These are phyloP conservation scores for Heimioporus sp. DNA, from an alignment of 768 basidiomycete species.

Conservation along the genomic window DNA sequence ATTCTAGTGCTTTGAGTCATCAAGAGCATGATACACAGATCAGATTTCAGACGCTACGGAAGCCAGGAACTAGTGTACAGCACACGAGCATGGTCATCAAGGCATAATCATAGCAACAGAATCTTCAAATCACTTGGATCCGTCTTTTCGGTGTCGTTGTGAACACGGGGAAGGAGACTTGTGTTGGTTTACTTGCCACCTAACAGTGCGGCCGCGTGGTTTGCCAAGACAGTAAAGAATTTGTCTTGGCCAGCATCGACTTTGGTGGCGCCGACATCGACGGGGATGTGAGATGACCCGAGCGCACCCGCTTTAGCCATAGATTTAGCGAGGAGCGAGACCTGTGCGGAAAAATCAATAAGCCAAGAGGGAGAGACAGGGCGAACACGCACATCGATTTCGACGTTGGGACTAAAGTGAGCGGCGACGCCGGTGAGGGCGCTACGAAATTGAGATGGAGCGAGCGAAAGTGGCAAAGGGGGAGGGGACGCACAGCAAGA, in stretches of 20 bases:
- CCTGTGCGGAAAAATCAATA: conserved; percentile 31
- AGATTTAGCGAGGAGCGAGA: conserved; percentile 53
- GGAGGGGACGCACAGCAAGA: conserved; percentile 38
- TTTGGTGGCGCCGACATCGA: conserved; percentile 41
- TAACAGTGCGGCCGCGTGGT: conserved; percentile 47
- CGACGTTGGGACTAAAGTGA: conserved; percentile 33
- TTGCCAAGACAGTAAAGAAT: conserved; percentile 55
- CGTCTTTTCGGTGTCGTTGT: not conserved
- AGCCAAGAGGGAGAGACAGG: not conserved
- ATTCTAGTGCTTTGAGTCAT: too few species aligned
- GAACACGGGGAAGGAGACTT: not conserved
- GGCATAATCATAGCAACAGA: too few species aligned
- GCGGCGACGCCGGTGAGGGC: conserved; percentile 37
- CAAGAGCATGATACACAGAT: too few species aligned
- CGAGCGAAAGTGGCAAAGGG: too few species aligned
- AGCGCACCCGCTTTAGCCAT: conserved; percentile 52
- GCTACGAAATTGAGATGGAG: conserved; percentile 21
- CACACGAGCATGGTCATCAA: too few species aligned
- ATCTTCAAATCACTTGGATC: not conserved
- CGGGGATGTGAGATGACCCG: conserved; percentile 49
- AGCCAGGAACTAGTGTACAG: too few species aligned
- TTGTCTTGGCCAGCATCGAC: conserved; percentile 31
- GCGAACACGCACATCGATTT: conserved; percentile 42
- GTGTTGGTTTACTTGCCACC: conserved; percentile 16
- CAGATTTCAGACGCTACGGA: too few species aligned